Base-by-base conservation (phyloP, 441 rosid species). In the Erysimum pusillum region DNA sequence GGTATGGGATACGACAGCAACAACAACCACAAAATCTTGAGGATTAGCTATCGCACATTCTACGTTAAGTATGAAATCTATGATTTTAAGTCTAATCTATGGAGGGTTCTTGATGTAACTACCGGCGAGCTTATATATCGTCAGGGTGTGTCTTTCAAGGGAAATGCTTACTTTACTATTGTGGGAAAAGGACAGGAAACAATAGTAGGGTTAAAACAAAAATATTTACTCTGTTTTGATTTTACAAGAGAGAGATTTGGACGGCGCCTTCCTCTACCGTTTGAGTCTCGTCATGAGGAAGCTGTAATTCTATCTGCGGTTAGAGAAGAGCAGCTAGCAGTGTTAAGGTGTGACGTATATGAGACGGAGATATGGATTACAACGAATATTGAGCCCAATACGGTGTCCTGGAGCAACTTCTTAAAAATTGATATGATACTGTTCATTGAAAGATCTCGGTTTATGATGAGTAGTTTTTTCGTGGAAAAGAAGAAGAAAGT, bases 401-500 rank as follows among this genome's bases (percentile, higher is more conserved):
- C 48, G 14, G 48, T 44, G 48, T 13, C 48, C 0, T 44, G 48
- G 48, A 13, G 48, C 15, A 4, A 44, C 48, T 13, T 44, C 15
- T 44, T 42, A 42, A 5, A 42, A 42, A 0, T 42, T 42, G 46
- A 42, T 42, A 36, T 25, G 28, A 25, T 25, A 15, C 52, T 46
- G n/a, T 46, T 7, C 22, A 3, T 5, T 17, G 5, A 46, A 15
- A 15, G 11, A 15, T 46, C 17, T 15, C 10, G 53, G 25, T 48
- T 9, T 46, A 7, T 46, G 22, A 25, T 25, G 28, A 25, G 53
- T 11, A 48, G 59, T 18, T 71, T 59, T 54, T 59, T 46, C 12
- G 12, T 71, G 1, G 31, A 49, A 6, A 51, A 48, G 28, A 9
- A 60, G 67, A 61, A 49, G 52, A 71, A 49, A 61, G n/a, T 57